Conservation (phyloP, 108 stramenopile species). For the Epipyxis sp. region DNA sequence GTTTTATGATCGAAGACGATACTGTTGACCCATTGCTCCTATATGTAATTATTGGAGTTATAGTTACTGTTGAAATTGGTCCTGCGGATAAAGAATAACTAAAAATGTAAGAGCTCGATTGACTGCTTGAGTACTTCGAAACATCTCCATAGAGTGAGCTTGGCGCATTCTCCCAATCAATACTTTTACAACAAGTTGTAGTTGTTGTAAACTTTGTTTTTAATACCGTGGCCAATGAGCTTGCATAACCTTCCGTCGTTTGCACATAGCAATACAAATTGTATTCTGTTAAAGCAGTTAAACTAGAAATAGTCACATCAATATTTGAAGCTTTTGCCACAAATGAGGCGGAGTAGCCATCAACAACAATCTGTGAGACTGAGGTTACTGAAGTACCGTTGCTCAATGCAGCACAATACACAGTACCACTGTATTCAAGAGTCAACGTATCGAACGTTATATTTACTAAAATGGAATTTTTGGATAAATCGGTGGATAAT, state of each 20-base stretch:
- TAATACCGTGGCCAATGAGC: neutral
- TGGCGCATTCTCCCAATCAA: neutral
- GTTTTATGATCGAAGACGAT: neutral
- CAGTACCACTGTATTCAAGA: neutral
- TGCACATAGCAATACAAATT: conserved; percentile 1
- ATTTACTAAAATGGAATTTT: neutral
- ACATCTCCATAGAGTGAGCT: neutral
- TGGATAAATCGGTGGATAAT: too few relatives aligned
- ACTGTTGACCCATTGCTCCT: neutral
- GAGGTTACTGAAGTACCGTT: neutral
- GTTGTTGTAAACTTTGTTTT: neutral
- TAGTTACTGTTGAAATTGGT: neutral
- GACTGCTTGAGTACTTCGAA: neutral
- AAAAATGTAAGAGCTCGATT: neutral
- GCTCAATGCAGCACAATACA: conserved; percentile 13
- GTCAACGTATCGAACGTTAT: neutral
- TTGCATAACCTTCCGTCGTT: neutral
- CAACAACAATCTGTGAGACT: neutral
- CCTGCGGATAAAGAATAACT: neutral
- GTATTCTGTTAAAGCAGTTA: neutral
- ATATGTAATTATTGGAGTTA: neutral
- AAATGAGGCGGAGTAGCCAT: neutral
- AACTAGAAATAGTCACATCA: neutral
- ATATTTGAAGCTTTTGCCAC: neutral
- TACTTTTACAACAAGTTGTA: conserved; percentile 10